Percentiles rank a stretch among this genome's conserved stretches.
These are phyloP conservation scores for Oxyria digyna DNA, from an alignment of 148 eudicot species.

Conservation along the genomic window DNA sequence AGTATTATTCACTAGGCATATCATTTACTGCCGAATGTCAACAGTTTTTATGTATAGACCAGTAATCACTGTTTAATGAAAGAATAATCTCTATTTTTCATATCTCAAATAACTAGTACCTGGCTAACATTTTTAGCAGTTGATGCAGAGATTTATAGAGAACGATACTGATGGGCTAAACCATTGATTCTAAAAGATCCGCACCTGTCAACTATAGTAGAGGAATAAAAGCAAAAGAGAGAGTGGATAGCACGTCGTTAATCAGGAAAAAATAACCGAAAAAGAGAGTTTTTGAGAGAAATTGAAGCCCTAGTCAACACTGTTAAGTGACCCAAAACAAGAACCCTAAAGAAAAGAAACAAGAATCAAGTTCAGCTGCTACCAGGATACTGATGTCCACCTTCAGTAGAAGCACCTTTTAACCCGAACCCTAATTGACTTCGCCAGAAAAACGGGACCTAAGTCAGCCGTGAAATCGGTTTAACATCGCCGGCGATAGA, in stretches of 20 bases:
- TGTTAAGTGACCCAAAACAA: background rate
- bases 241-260: background rate
- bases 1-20: background rate
- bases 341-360: conserved; percentile 1
- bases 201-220: background rate
- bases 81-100: background rate
- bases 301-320: background rate
- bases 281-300: background rate
- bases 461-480: background rate
- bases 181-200: background rate
- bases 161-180: background rate
- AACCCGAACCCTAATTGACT: background rate
- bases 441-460: background rate
- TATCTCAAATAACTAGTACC: background rate
- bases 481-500: background rate
- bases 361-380: background rate
- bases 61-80: background rate
- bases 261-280: background rate
- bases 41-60: background rate
- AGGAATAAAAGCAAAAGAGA: background rate
- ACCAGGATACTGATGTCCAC: background rate
- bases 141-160: background rate
- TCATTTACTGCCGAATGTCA: background rate
- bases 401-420: background rate
- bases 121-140: background rate